phyloP scores from a whole-genome alignment of 1,284 basidiomycete genomes.

The Thecaphora thlaspeos region DNA sequence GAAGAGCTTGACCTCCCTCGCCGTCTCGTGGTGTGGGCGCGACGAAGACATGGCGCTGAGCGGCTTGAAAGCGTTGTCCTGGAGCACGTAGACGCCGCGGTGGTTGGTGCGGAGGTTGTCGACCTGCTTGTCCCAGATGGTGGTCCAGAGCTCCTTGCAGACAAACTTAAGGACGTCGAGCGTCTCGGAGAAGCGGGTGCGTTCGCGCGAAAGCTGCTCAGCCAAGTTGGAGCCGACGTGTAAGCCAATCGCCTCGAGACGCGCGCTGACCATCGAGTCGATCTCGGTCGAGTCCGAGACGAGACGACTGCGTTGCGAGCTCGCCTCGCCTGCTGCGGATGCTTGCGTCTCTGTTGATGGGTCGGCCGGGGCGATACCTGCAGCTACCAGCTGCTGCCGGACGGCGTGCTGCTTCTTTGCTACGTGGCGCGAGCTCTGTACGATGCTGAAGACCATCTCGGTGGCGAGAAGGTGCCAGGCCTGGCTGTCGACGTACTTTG shows the following conservation, averaged over 20 bases:
- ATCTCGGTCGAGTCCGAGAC: constrained; percentile 59
- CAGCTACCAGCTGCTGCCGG: constrained; percentile 57
- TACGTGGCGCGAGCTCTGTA: constrained; percentile 39
- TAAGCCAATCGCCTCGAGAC: constrained; percentile 78
- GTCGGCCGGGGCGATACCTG: constrained; percentile 14
- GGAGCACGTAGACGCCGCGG: constrained; percentile 86
- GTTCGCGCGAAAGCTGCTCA: constrained; percentile 75
- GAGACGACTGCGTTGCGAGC: constrained; percentile 24
- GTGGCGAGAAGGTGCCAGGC: constrained; percentile 82
- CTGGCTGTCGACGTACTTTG: constrained; percentile 67
- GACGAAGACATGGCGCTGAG: constrained; percentile 75
- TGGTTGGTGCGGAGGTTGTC: constrained; percentile 94
- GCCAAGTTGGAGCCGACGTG: constrained; percentile 83
- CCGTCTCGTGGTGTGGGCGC: constrained; percentile 71
- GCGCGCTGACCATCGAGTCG: constrained; percentile 68
- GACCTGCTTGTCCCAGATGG: constrained; percentile 87
- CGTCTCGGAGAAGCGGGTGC: constrained; percentile 74
- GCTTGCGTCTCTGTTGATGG: background rate
- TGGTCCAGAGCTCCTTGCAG: constrained; percentile 90
- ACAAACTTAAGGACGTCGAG: constrained; percentile 91
- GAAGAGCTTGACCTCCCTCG: constrained; percentile 52
- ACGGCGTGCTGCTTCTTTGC: constrained; percentile 62
- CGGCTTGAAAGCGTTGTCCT: constrained; percentile 85
- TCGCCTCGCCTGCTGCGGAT: too few relatives aligned
- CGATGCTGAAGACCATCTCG: constrained; percentile 62